Evolutionary conservation across 2,329 filamentous ascomycete species (phyloP), one percentile per base, ranked within the genome.

Genomic region (Hypoxylon sp.): DNA sequence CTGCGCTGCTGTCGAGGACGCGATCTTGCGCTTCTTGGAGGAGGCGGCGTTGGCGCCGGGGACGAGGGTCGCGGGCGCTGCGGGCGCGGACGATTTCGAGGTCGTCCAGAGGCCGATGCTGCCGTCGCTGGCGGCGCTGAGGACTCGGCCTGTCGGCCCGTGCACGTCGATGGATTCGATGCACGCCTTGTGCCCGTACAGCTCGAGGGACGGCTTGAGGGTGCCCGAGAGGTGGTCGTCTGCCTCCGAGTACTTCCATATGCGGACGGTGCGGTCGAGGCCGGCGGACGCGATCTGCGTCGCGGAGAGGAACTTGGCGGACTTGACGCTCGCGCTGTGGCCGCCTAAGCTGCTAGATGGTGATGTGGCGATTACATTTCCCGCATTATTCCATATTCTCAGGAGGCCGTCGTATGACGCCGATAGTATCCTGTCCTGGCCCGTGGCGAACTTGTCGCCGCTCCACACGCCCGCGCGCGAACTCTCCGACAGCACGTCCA

Each of bases 401-500:
- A 98, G 81, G 14, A 97, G 81, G 7, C 95, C 95, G 77, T 99
- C 96, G 76, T 97, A 98, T 49, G 93, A 95, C 28, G 89, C 93
- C n/a, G 93, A 96, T n/a, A 97, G 81, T 64, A 98, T 90, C 67
- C 92, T 84, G 73, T 92, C 88, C 69, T 90, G 87, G 20, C 88
- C 86, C 36, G 80, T 79, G 24, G 79, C 78, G 72, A 85, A 80
- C 48, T 78, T 77, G 50, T 81, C 81, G 50, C 80, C 82, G 8
- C 83, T 82, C 85, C 87, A 90, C 57, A 78, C 76, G 18, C 84
- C 88, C 2, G 89, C 87, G 5, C 82, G 80, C 1, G 91, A 91
- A 11, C 85, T 88, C 12, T 80, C 78, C 0, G 93, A 94, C 22
- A 97, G 82, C 3, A 97, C 87, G 77, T 97, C 93, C 24, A 98